Percentiles rank a stretch among this genome's conserved stretches.
Conservation (phyloP, 78 protist genomes). For the Planoprotostelium fungivorum region DNA sequence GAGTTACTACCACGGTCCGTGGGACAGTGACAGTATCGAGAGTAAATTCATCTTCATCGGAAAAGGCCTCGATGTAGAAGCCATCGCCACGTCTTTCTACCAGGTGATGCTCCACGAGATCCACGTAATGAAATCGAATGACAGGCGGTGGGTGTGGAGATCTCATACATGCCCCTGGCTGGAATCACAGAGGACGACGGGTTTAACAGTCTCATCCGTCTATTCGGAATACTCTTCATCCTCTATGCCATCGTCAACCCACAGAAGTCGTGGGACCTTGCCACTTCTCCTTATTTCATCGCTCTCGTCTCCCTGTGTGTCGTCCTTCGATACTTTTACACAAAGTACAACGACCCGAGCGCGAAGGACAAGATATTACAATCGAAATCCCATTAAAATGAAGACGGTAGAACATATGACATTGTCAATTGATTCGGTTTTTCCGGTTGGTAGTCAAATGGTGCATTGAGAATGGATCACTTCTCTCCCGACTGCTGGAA, state of each 20-base stretch:
- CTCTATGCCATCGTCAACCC: not conserved
- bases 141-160: not conserved
- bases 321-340: too few species aligned
- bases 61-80: not conserved
- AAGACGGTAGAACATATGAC: too few species aligned
- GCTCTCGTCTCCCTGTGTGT: too few species aligned
- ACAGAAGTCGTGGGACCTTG: not conserved
- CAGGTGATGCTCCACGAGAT: not conserved
- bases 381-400: too few species aligned
- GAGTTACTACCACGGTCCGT: not conserved
- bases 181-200: not conserved
- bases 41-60: not conserved
- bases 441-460: not conserved
- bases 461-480: not conserved
- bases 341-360: too few species aligned
- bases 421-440: too few species aligned
- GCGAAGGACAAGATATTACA: too few species aligned
- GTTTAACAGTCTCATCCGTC: not conserved
- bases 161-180: not conserved
- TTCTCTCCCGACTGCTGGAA: not conserved
- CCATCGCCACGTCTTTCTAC: not conserved
- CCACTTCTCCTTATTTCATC: not conserved
- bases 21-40: not conserved
- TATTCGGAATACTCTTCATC: not conserved
- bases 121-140: not conserved